These are phyloP conservation scores for Plantago major DNA, from an alignment of 257 asterid species.

Conservation along the genomic window DNA sequence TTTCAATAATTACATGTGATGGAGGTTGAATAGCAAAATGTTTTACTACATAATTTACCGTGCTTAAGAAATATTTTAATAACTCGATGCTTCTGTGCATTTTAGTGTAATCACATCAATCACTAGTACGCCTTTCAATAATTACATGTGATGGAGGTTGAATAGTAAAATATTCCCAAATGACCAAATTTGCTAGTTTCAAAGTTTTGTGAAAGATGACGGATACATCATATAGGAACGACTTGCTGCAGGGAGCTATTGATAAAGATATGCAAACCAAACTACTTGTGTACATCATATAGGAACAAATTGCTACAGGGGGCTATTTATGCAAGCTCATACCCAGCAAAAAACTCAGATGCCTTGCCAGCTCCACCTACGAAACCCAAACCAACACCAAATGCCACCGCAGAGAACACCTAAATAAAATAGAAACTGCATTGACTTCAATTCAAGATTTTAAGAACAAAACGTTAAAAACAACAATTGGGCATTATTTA, in stretches of 20 bases:
- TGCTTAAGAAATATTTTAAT: too few relatives aligned
- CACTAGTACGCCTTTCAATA: conserved; percentile 11
- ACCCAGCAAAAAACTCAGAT: conserved; percentile 97
- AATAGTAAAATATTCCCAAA: too few relatives aligned
- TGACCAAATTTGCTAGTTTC: too few relatives aligned
- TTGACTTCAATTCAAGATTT: conserved; percentile 42
- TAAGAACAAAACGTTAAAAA: conserved; percentile 12
- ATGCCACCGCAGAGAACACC: conserved; percentile 86
- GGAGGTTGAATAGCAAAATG: too few relatives aligned
- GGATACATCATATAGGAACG: too few relatives aligned
- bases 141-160: neutral
- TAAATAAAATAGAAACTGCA: conserved; percentile 49
- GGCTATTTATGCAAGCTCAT: conserved; percentile 22
- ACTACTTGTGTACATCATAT: too few relatives aligned
- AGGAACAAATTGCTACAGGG: too few relatives aligned
- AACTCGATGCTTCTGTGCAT: too few relatives aligned
- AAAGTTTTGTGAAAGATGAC: too few relatives aligned
- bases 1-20: too few relatives aligned
- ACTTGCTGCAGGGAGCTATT: too few relatives aligned
- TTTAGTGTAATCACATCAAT: neutral
- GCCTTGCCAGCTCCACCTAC: conserved; percentile 75
- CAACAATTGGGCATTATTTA: conserved; percentile 4
- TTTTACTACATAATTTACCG: neutral
- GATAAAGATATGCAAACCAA: too few relatives aligned
- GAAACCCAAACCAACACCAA: conserved; percentile 89